phyloP scores from a whole-genome alignment of 2,329 filamentous ascomycete genomes.

The Apiospora kogelbergensis region DNA sequence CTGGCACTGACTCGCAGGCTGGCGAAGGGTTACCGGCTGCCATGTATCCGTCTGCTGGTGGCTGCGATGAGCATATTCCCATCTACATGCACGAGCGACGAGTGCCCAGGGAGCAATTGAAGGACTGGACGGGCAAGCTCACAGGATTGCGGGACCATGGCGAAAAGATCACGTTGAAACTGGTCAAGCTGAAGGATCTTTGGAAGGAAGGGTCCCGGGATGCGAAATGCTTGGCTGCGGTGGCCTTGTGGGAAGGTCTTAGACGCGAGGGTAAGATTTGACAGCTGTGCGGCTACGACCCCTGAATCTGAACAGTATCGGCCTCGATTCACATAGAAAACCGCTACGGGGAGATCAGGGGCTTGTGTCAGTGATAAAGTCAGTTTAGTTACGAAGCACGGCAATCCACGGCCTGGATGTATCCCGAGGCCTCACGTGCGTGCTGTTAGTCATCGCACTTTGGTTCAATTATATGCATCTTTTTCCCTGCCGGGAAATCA shows the following conservation, averaged over 20 bases:
- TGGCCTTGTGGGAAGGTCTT: conserved; percentile 59
- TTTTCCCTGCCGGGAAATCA: not conserved
- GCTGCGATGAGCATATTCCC: conserved; percentile 60
- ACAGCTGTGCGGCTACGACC: not conserved
- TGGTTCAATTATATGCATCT: not conserved
- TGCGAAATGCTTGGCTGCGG: conserved; percentile 58
- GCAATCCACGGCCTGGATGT: not conserved
- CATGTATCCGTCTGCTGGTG: conserved; percentile 59
- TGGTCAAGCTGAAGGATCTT: conserved; percentile 55
- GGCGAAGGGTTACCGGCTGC: conserved; percentile 43
- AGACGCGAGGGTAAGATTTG: conserved; percentile 36
- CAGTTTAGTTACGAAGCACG: not conserved
- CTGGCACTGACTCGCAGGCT: not conserved
- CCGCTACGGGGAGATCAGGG: not conserved
- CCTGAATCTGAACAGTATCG: not conserved
- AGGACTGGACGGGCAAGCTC: conserved; percentile 56
- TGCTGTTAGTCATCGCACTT: not conserved
- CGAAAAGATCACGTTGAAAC: conserved; percentile 62
- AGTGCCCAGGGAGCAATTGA: conserved; percentile 48
- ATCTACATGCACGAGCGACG: conserved; percentile 57
- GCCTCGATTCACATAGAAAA: not conserved
- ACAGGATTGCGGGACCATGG: conserved; percentile 58
- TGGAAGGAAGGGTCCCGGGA: conserved; percentile 60
- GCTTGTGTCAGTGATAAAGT: not conserved
- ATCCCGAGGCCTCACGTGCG: not conserved